phyloP scores from a whole-genome alignment of 805 yeast genomes.

The Cyberlindnera mississippiensis region DNA sequence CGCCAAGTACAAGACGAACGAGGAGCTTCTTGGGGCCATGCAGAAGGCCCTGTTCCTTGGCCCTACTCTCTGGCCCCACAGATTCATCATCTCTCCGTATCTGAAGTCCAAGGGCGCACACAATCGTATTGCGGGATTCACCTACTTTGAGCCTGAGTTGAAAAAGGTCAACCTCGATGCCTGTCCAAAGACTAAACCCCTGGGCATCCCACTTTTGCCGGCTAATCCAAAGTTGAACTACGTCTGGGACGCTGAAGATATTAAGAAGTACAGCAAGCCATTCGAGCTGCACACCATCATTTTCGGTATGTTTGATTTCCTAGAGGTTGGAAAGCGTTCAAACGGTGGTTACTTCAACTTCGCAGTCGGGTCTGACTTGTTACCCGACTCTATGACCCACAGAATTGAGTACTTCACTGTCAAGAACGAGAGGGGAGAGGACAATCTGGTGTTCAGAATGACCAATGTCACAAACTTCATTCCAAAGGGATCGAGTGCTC shows the following conservation, averaged over 20 bases:
- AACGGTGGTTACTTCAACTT: slow-evolving; percentile 24
- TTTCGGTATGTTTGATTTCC: slow-evolving; percentile 21
- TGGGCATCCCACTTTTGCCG: slow-evolving; percentile 18
- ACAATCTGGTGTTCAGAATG: slow-evolving; percentile 22
- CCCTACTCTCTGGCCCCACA: slow-evolving; percentile 23
- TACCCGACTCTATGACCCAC: slow-evolving; percentile 16
- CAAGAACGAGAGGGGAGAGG: slow-evolving; percentile 10
- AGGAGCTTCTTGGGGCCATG: slow-evolving; percentile 20
- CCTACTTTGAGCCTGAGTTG: slow-evolving; percentile 18
- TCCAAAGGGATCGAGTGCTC: slow-evolving; percentile 10
- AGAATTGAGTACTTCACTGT: slow-evolving; percentile 21
- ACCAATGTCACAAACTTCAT: slow-evolving; percentile 13
- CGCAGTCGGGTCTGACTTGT: slow-evolving; percentile 18
- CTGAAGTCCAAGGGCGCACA: slow-evolving; percentile 11
- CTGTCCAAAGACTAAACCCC: slow-evolving; percentile 7
- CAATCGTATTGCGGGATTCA: slow-evolving; percentile 21
- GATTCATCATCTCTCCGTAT: slow-evolving; percentile 20
- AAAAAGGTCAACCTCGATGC: slow-evolving; percentile 9
- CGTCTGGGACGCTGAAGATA: slow-evolving; percentile 19
- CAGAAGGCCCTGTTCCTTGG: slow-evolving; percentile 23
- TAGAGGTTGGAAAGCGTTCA: slow-evolving; percentile 17
- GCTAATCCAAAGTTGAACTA: slow-evolving; percentile 12
- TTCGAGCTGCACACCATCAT: slow-evolving; percentile 18
- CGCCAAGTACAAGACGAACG: slow-evolving; percentile 19
- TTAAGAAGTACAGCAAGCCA: slow-evolving; percentile 9